Evolutionary conservation across 164 flowering plant species (phyloP).

Genomic region (Litsea cubeba): DNA sequence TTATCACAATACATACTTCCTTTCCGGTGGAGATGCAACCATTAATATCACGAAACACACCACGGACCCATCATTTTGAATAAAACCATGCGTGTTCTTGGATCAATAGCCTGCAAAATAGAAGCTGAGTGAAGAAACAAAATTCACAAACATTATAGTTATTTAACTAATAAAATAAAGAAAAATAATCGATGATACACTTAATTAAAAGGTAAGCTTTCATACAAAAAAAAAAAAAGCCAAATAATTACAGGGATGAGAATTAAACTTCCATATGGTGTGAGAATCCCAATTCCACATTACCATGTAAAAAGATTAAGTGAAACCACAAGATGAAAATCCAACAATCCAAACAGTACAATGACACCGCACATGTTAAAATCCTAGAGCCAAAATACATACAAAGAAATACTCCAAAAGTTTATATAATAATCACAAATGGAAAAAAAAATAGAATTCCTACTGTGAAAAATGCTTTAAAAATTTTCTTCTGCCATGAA

Average conservation of each 20-base stretch:
- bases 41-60: slow-evolving; percentile 82
- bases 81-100: slow-evolving; percentile 89
- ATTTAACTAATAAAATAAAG: not conserved
- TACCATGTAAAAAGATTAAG: too few species aligned
- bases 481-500: not conserved
- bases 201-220: not conserved
- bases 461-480: not conserved
- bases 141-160: not conserved
- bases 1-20: slow-evolving; percentile 54
- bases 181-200: not conserved
- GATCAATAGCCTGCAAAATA: slow-evolving; percentile 81
- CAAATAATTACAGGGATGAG: not conserved
- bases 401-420: not conserved
- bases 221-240: too few species aligned
- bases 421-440: too few species aligned
- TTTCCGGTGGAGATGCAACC: slow-evolving; percentile 99
- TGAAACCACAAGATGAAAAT: not conserved
- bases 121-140: not conserved
- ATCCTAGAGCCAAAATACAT: not conserved
- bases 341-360: not conserved
- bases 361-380: not conserved
- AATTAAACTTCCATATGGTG: not conserved
- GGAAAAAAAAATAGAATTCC: not conserved
- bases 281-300: not conserved
- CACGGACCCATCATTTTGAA: slow-evolving; percentile 91